Conservation (phyloP, 2,329 filamentous ascomycete species). For the Trichoderma oligosporum region DNA sequence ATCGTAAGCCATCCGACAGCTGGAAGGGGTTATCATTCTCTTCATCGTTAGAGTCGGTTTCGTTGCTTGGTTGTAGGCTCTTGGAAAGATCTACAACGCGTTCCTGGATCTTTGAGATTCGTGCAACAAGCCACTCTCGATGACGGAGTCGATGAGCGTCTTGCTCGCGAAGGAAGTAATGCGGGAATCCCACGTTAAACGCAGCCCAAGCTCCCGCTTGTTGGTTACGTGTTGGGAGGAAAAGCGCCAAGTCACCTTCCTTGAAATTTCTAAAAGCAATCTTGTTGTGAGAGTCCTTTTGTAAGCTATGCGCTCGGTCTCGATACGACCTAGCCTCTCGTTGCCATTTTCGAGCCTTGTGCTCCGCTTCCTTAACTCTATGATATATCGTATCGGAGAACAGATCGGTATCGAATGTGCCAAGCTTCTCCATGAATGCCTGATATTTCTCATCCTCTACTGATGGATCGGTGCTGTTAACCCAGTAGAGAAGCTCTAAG, state of each 20-base stretch:
- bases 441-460: constrained; percentile 71
- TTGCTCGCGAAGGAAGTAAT: constrained; percentile 94
- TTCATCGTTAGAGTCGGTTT: constrained; percentile 54
- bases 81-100: constrained; percentile 89
- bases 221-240: constrained; percentile 91
- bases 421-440: constrained; percentile 68
- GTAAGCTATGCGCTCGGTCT: constrained; percentile 75
- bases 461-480: constrained; percentile 61
- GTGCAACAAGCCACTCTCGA: constrained; percentile 93
- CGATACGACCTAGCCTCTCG: constrained; percentile 83
- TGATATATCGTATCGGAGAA: constrained; percentile 85
- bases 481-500: constrained; percentile 76
- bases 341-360: constrained; percentile 88
- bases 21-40: constrained; percentile 98
- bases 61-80: constrained; percentile 54
- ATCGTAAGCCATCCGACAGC: constrained; percentile 86
- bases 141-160: constrained; percentile 79
- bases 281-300: constrained; percentile 88
- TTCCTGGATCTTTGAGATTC: constrained; percentile 87
- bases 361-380: constrained; percentile 88
- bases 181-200: constrained; percentile 95
- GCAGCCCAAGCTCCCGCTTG: constrained; percentile 94
- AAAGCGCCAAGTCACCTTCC: constrained; percentile 89
- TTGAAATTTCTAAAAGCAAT: constrained; percentile 96
- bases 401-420: constrained; percentile 75